Conservation (phyloP, 805 yeast genomes). For the Hanseniaspora lindneri region DNA sequence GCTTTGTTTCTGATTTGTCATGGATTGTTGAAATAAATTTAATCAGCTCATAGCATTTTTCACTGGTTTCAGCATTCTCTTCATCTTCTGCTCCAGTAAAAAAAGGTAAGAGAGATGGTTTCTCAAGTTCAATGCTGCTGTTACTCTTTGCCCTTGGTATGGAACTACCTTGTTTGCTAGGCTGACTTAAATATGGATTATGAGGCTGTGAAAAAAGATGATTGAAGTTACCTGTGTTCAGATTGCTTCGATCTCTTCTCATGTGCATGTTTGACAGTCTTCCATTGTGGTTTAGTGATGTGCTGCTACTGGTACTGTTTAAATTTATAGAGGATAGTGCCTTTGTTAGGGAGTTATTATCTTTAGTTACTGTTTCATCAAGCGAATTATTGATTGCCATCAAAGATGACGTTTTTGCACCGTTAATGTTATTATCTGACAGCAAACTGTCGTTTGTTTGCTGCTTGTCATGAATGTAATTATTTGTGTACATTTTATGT, state of each 20-base stretch:
- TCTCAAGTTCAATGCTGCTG: not conserved
- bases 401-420: conserved; percentile 1
- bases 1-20: conserved; percentile 6
- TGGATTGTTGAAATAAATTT: conserved; percentile 13
- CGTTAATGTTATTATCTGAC: conserved; percentile 3
- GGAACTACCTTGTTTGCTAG: not conserved
- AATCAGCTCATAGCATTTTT: conserved; percentile 13
- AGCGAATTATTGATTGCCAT: not conserved
- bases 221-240: not conserved
- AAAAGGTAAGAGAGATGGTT: not conserved
- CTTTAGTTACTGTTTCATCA: not conserved
- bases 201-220: not conserved
- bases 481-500: conserved; percentile 14
- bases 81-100: conserved; percentile 1
- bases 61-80: conserved; percentile 14
- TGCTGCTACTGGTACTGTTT: not conserved
- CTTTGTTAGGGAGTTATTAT: conserved; percentile 6
- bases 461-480: conserved; percentile 12
- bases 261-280: conserved; percentile 8
- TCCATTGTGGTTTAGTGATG: not conserved
- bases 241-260: conserved; percentile 11
- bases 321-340: conserved; percentile 9
- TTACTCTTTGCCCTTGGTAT: conserved; percentile 15
- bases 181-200: conserved; percentile 1
- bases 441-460: conserved; percentile 12